Percentiles rank a stretch among this genome's conserved stretches.
These are phyloP conservation scores for Atkinsonella hypoxylon DNA, from an alignment of 2,329 filamentous ascomycete genomes.

Conservation along the genomic window DNA sequence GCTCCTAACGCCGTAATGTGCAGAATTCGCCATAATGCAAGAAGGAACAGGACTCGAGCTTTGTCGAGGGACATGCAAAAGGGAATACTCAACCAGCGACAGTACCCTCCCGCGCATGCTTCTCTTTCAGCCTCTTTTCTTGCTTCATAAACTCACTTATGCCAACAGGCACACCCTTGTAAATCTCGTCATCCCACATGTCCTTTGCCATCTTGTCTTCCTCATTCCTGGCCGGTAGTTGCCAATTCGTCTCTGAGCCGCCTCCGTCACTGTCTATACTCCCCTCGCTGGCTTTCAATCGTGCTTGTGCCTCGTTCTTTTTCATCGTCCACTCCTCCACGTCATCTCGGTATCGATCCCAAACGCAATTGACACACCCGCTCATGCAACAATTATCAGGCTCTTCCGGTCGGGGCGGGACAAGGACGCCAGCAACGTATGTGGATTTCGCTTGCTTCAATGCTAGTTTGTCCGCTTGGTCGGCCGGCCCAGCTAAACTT, in stretches of 20 bases:
- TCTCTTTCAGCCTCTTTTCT: slow-evolving; percentile 79
- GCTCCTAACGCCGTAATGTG: background rate
- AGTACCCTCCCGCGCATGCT: slow-evolving; percentile 48
- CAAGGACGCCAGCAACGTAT: slow-evolving; percentile 63
- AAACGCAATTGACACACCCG: slow-evolving; percentile 94
- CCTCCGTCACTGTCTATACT: slow-evolving; percentile 76
- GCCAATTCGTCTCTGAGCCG: slow-evolving; percentile 60
- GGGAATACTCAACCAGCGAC: slow-evolving; percentile 18
- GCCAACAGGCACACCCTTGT: slow-evolving; percentile 74
- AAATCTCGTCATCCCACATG: slow-evolving; percentile 54
- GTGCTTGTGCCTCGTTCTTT: slow-evolving; percentile 48
- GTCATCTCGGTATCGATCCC: slow-evolving; percentile 84
- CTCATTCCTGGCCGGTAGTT: slow-evolving; percentile 17
- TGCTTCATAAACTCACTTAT: slow-evolving; percentile 96
- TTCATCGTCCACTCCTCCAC: slow-evolving; percentile 75
- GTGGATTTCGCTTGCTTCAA: slow-evolving; percentile 46
- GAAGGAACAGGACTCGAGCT: too few species aligned
- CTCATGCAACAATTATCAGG: slow-evolving; percentile 99
- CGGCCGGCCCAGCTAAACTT: slow-evolving; percentile 59
- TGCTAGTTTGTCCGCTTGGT: slow-evolving; percentile 49
- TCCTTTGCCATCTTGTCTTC: slow-evolving; percentile 38
- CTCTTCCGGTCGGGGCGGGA: slow-evolving; percentile 76
- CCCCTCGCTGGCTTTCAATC: slow-evolving; percentile 26
- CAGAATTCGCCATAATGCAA: background rate
- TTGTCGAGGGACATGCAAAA: too few species aligned